These are phyloP conservation scores for Aspergillus sp. DNA, from an alignment of 2,329 filamentous ascomycete genomes.

Conservation along the genomic window DNA sequence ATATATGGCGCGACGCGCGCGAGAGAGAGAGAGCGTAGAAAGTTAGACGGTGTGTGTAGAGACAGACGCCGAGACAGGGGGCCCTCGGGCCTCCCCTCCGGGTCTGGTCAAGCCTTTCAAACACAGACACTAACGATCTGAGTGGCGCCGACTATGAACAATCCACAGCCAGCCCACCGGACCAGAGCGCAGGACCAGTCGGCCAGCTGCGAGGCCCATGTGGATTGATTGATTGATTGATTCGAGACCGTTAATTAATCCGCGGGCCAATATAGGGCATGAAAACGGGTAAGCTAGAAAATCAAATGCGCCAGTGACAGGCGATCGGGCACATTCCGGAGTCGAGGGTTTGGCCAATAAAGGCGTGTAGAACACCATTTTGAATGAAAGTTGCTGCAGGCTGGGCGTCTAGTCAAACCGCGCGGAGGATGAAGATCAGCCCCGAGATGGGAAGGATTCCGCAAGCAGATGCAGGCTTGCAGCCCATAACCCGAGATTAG, in stretches of 20 bases:
- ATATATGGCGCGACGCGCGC: neutral
- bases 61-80: no score
- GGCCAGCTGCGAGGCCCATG: constrained; percentile 4
- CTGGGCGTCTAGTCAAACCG: no score
- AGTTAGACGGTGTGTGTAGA: neutral
- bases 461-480: neutral
- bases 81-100: no score
- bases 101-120: constrained; percentile 4
- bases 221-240: no score
- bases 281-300: neutral
- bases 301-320: neutral
- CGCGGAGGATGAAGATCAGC: neutral
- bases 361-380: no score
- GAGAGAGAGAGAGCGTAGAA: neutral
- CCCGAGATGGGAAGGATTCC: neutral
- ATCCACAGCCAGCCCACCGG: constrained; percentile 26
- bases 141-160: constrained; percentile 24
- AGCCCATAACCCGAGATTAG: neutral
- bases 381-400: no score
- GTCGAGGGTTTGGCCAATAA: no score
- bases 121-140: constrained; percentile 4
- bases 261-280: neutral
- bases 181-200: constrained; percentile 19
- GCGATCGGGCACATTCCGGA: neutral
- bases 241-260: no score